Base-by-base conservation (phyloP, 2,329 filamentous ascomycete species). In the Ceratocystis diversiconidia region DNA sequence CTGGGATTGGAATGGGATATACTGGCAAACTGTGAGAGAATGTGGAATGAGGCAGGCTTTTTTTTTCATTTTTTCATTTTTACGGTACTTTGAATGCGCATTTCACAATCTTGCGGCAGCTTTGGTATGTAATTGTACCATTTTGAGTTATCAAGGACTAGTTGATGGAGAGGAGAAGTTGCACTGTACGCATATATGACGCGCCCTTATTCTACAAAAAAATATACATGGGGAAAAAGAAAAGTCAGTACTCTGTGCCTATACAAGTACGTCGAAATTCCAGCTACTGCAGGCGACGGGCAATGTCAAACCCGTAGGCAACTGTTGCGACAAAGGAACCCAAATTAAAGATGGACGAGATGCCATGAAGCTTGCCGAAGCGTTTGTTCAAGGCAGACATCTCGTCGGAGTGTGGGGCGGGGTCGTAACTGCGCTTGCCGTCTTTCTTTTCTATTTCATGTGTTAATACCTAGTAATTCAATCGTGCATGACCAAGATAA, bases 401-500 rank as follows among this genome's bases (percentile, higher is more conserved):
- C 77, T 92, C 89, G 70, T 86, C 80, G 4, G 88, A 94, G 72
- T 95, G 89, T 48, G 90, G 89, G 0, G 85, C 82, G 63, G 83
- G 78, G 69, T 95, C 90, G 72, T 88, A 89, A 75, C 86, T 89
- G 73, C 88, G 89, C 81, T 95, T 96, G 65, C 90, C 90, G 73
- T 96, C 92, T 71, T 87, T 85, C 68, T 87, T 90, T 79, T 92
- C 92, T 85, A 68, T 60, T 50, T 36, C 32, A 62, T 48, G 32
- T 65, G 17, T 65, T 60, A 36, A 28, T 46, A 57, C 17, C 32
- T 65, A 12, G 41, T 61, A 25, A 12, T 5, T 28, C 32, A 17
- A 43, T 8, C 10, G 55, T 48, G 36, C 36, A 59, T n/a, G 8
- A 12, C 12, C 36, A 50, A 3, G 7, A 50, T n/a, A 50, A 50